Conservation (phyloP, 2,329 filamentous ascomycete species). For the Colletotrichum eleusines region DNA sequence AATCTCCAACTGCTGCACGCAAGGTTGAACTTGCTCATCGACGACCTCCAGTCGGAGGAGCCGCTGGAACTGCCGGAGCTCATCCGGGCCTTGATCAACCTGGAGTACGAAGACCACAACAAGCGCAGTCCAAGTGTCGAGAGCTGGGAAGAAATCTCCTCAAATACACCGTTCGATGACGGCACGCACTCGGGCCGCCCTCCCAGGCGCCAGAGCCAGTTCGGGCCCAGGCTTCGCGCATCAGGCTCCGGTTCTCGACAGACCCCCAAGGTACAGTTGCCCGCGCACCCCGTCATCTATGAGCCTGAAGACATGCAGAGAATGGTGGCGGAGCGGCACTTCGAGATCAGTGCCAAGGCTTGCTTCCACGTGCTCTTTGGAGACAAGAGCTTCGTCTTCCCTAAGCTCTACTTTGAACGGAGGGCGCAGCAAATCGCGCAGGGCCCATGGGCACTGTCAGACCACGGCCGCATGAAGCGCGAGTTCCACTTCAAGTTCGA, state of each 20-base stretch:
- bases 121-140: constrained; percentile 80
- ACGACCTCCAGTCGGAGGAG: constrained; percentile 80
- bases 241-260: constrained; percentile 42
- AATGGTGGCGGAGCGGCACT: constrained; percentile 82
- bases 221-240: constrained; percentile 52
- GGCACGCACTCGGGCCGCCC: constrained; percentile 60
- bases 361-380: constrained; percentile 97
- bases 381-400: constrained; percentile 95
- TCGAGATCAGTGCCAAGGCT: constrained; percentile 92
- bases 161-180: constrained; percentile 70
- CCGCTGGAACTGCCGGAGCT: constrained; percentile 76
- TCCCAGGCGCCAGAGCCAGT: constrained; percentile 50
- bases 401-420: constrained; percentile 87
- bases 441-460: constrained; percentile 82
- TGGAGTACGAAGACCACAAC: constrained; percentile 74
- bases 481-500: constrained; percentile 86
- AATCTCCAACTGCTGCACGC: constrained; percentile 84
- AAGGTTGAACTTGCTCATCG: constrained; percentile 86
- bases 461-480: constrained; percentile 78
- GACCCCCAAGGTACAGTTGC: constrained; percentile 81
- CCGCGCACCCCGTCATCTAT: constrained; percentile 83
- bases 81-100: constrained; percentile 77
- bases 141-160: constrained; percentile 89
- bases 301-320: constrained; percentile 85
- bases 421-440: constrained; percentile 84